Percentiles rank a stretch among this genome's conserved stretches.
phyloP scores from a whole-genome alignment of 805 yeast genomes.

The Kazachstania africana region DNA sequence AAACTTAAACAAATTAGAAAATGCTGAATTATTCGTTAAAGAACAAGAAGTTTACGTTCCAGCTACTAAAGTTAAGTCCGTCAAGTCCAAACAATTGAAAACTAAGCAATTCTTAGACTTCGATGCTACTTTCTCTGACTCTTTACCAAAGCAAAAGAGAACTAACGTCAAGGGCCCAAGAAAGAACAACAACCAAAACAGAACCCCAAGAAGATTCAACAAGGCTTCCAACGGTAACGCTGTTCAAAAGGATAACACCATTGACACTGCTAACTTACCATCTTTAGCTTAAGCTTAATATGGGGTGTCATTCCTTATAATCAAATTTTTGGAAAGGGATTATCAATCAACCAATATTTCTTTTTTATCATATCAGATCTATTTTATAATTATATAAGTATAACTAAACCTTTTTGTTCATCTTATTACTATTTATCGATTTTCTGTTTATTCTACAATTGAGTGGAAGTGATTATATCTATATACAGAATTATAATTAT shows the following conservation, averaged over 20 bases:
- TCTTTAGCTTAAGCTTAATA: constrained; percentile 45
- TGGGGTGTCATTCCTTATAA: too few relatives aligned
- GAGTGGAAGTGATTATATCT: too few relatives aligned
- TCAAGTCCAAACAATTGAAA: constrained; percentile 65
- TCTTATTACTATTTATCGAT: too few relatives aligned
- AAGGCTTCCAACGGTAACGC: constrained; percentile 16
- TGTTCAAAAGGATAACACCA: constrained; percentile 27
- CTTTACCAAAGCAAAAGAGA: constrained; percentile 28
- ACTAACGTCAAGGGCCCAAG: constrained; percentile 17
- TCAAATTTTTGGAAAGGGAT: too few relatives aligned
- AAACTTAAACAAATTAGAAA: constrained; percentile 19
- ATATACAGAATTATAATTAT: too few relatives aligned
- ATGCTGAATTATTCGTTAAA: constrained; percentile 54
- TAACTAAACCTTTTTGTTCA: too few relatives aligned
- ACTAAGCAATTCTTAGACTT: constrained; percentile 70
- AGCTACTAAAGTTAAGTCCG: constrained; percentile 54
- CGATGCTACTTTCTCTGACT: constrained; percentile 60
- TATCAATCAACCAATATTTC: too few relatives aligned
- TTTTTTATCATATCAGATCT: too few relatives aligned
- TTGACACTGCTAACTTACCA: constrained; percentile 62
- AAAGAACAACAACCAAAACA: constrained; percentile 19
- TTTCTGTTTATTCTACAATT: too few relatives aligned
- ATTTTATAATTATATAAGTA: too few relatives aligned
- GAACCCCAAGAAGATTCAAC: constrained; percentile 25
- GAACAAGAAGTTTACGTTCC: constrained; percentile 48